phyloP scores from a whole-genome alignment of 768 basidiomycete genomes.

The Tricholoma flavovirens region DNA sequence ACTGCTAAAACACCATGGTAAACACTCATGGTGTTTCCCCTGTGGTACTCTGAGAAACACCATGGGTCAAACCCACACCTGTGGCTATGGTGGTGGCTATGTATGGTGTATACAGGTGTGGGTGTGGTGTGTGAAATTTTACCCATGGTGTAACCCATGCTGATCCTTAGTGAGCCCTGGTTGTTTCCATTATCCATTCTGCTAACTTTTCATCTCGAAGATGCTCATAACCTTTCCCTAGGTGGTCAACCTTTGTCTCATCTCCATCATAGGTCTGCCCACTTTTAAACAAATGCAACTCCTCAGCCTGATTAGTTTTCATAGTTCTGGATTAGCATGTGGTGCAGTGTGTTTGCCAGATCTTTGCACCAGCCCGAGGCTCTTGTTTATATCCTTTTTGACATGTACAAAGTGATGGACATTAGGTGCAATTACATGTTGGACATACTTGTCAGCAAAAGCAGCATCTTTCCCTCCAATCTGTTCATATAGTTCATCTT shows the following conservation, averaged over 20 bases:
- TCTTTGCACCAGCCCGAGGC: conserved; percentile 15
- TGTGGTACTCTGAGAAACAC: no score
- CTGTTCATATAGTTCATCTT: conserved; percentile 23
- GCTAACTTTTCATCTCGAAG: conserved; percentile 9
- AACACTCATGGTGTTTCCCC: no score
- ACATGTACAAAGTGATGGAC: conserved; percentile 24
- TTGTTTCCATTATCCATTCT: not conserved
- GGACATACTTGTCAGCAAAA: conserved; percentile 24
- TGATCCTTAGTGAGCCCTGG: no score
- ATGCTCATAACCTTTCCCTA: conserved; percentile 9
- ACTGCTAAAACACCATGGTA: no score
- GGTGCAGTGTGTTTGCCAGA: conserved; percentile 19
- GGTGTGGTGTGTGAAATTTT: no score
- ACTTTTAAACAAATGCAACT: conserved; percentile 16
- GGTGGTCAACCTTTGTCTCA: conserved; percentile 10
- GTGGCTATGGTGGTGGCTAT: no score
- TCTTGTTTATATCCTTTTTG: conserved; percentile 22
- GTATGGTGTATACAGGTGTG: no score
- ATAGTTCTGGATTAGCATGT: conserved; percentile 14
- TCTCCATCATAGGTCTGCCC: conserved; percentile 14
- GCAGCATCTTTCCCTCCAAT: conserved; percentile 22
- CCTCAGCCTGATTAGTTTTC: conserved; percentile 11
- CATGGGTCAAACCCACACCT: no score
- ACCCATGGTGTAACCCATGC: no score
- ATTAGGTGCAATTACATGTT: conserved; percentile 24